These are phyloP conservation scores for Trametes polyzona DNA, from an alignment of 1,284 basidiomycete species.

Conservation along the genomic window DNA sequence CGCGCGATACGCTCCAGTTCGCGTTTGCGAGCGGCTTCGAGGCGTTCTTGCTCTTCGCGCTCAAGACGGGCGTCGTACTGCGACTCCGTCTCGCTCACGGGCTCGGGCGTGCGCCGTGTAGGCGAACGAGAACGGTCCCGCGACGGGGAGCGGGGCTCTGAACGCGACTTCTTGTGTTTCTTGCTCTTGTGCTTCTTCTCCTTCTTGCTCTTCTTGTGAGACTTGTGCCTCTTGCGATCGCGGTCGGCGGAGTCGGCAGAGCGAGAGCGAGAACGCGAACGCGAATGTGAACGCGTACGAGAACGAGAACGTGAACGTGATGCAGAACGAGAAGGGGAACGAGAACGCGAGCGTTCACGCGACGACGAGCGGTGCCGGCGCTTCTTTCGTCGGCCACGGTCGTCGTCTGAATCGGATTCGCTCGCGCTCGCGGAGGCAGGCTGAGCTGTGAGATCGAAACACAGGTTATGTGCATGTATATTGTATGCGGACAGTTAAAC, in stretches of 20 bases:
- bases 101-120: conserved; percentile 9
- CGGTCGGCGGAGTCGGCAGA: conserved; percentile 16
- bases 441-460: conserved; percentile 9
- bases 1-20: conserved; percentile 56
- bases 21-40: conserved; percentile 48
- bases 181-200: conserved; percentile 34
- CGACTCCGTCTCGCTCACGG: conserved; percentile 59
- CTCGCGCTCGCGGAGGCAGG: conserved; percentile 23
- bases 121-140: conserved; percentile 9
- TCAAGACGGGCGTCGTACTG: conserved; percentile 76
- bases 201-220: conserved; percentile 31
- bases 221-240: conserved; percentile 38
- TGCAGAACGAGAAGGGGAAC: conserved; percentile 17
- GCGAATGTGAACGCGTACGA: conserved; percentile 15
- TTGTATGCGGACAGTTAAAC: neutral
- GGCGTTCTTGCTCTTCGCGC: conserved; percentile 67
- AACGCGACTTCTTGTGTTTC: conserved; percentile 30
- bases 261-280: conserved; percentile 22
- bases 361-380: conserved; percentile 28
- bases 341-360: conserved; percentile 18
- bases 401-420: conserved; percentile 26
- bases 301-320: conserved; percentile 20
- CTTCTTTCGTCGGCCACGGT: conserved; percentile 37
- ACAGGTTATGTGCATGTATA: neutral
- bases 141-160: conserved; percentile 27